phyloP scores from a whole-genome alignment of 805 yeast genomes.

The Kodamaea kaohsiungensis region DNA sequence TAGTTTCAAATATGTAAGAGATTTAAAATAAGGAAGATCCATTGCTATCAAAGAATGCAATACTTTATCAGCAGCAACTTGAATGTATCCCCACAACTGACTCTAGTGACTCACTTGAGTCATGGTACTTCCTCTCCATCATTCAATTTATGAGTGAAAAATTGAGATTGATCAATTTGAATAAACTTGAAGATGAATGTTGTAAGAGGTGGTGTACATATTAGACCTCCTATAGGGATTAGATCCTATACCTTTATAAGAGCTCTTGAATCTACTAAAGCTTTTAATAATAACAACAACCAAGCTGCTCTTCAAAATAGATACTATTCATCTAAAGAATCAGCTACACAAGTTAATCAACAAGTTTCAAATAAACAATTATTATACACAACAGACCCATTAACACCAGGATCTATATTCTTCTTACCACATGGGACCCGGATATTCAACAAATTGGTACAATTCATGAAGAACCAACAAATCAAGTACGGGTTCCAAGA shows the following conservation, averaged over 20 bases:
- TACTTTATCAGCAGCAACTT: no score
- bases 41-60: no score
- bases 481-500: slow-evolving; percentile 81
- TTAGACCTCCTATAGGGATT: not conserved
- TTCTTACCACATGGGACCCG: slow-evolving; percentile 92
- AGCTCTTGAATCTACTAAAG: not conserved
- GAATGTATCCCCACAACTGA: no score
- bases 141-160: not conserved
- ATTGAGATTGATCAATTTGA: not conserved
- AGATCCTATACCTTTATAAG: not conserved
- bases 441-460: slow-evolving; percentile 73
- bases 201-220: not conserved
- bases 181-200: not conserved
- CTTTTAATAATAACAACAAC: no score
- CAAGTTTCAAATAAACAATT: slow-evolving; percentile 65
- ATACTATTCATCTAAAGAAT: slow-evolving; percentile 9
- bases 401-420: slow-evolving; percentile 90
- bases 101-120: no score
- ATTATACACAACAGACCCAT: slow-evolving; percentile 73
- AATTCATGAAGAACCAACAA: slow-evolving; percentile 86
- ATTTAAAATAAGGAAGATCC: no score
- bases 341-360: slow-evolving; percentile 40
- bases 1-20: no score
- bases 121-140: no score
- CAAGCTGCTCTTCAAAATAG: not conserved